Base-by-base conservation (phyloP, 225 moss, liverwort and hornwort species). In the Thuidium tamariscinum region DNA sequence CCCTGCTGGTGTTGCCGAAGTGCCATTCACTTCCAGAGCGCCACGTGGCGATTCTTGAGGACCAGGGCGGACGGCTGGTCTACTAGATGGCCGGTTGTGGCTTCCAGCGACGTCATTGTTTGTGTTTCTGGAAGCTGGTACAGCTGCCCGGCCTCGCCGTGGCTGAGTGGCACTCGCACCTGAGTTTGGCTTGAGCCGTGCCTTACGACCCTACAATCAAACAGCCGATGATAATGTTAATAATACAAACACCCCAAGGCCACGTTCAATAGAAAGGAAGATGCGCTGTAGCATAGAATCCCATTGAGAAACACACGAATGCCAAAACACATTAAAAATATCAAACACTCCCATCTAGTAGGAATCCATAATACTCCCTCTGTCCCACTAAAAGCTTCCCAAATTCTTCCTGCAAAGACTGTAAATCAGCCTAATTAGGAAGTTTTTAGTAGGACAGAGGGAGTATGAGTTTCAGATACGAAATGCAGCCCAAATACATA, bases 181-280 rank as follows among this genome's bases (percentile, higher is more conserved):
- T 30, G 80, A 91, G 68, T 74, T 91, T 49, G 89, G 87, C 84
- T 92, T 92, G 16, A 91, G 84, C 51, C 92, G 89, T 84, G 92
- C 89, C 84, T 92, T 92, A 14, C 92, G 92, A 77, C 92, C 92
- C 92, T 92, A 78, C 39, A 27, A 68, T 56, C 52, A 77, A 77
- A 67, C 83, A 86, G 48, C 3, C 42, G 39, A 68, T 32, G 67
- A 55, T 42, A 41, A 25, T 69, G 34, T 44, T n/a, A 55, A 77
- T 51, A 21, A 41, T 37, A 51, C 21, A 15, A 77, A 64, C n/a
- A 64, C 69, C 22, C 34, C 60, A 14, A 32, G 56, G 56, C 30
- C 41, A 69, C 21, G 41, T 41, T 32, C 55, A 39, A 66, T 37
- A 46, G 37, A 48, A 36, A 41, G 27, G 46, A 67, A 52, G 54